A percentile compares a stretch with the other conserved stretches of the same genome.
These are phyloP conservation scores for Fusarium sp. DNA, from an alignment of 2,329 filamentous ascomycete genomes.

Conservation along the genomic window DNA sequence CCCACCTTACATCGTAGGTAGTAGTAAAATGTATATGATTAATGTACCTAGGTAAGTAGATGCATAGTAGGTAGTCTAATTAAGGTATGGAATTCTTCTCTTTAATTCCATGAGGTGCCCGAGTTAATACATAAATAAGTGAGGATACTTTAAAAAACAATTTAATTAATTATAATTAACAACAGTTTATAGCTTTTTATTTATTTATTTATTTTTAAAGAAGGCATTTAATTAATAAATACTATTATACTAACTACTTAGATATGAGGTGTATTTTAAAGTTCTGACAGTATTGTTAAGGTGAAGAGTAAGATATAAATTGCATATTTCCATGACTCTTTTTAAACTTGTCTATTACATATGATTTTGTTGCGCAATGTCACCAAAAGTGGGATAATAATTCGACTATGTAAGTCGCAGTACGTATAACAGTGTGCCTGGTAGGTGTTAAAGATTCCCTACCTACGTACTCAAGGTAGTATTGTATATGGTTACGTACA, in stretches of 20 bases:
- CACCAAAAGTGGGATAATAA: neutral
- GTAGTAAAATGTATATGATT: neutral
- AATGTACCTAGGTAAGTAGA: neutral
- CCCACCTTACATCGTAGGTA: neutral
- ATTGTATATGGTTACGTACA: neutral
- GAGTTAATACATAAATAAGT: neutral
- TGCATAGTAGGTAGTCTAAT: neutral
- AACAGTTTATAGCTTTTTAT: neutral
- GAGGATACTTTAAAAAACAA: neutral
- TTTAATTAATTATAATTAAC: too few relatives aligned
- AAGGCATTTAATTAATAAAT: neutral
- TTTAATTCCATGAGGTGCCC: neutral
- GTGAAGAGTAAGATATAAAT: neutral
- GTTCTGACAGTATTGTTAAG: neutral
- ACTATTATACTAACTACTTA: neutral
- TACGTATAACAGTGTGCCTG: neutral
- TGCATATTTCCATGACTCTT: neutral
- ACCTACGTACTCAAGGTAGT: neutral
- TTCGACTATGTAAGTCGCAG: neutral
- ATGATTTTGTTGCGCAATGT: neutral
- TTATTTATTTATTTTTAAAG: neutral
- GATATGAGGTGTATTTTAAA: neutral
- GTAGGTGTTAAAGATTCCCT: neutral
- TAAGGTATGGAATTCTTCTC: neutral
- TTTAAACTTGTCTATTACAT: neutral